Evolutionary conservation across 148 eudicot species (phyloP), one percentile per base, ranked within the genome.

Genomic region (Polygonum maritimum): DNA sequence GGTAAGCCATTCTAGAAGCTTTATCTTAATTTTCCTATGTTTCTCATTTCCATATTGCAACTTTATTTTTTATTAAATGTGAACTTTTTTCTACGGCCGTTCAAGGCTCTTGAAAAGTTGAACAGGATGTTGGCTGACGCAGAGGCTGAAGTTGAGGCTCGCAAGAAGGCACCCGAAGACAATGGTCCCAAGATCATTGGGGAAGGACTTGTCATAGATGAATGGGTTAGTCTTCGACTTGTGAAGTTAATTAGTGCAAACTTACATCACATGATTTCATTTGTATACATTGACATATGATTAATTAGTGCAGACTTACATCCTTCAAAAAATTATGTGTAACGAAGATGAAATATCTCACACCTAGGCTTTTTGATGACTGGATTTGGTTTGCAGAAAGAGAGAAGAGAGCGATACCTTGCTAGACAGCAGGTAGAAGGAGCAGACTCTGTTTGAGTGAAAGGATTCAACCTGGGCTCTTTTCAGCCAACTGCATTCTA

Each of bases 191-290:
- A 89, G 83, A 83, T 95, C 74, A 79, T 90, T 72, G 97, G 97
- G 22, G 98, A 95, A 91, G 98, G 98, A 60, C 97, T 95, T 38
- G 98, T 92, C 16, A 92, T 95, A 0, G 98, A 95, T 85, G 98
- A 95, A 92, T 95, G 98, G 98, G 98, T 95, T 60, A 82, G 97
- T 38, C 14, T 26, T 26, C 15, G 57, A 51, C 57, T 15, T 16
- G 4, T 5, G 19, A 51, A 5, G 15, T n/a, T 51, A 69, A 14
- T 69, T 5, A 14, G 12, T 49, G 19, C 18, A 16, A 51, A 51
- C 57, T 16, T 14, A 16, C 15, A 51, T 51, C 3, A 7, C 4
- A 51, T 51, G 16, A 15, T 4, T 15, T 5, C 15, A 51, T 51
- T 51, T 15, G 57, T 51, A 14, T 51, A 16, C 5, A 60, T 21